Evolutionary conservation across 352 stramenopile genomes (phyloP).

Genomic region (Poterioochromonas sp.): DNA sequence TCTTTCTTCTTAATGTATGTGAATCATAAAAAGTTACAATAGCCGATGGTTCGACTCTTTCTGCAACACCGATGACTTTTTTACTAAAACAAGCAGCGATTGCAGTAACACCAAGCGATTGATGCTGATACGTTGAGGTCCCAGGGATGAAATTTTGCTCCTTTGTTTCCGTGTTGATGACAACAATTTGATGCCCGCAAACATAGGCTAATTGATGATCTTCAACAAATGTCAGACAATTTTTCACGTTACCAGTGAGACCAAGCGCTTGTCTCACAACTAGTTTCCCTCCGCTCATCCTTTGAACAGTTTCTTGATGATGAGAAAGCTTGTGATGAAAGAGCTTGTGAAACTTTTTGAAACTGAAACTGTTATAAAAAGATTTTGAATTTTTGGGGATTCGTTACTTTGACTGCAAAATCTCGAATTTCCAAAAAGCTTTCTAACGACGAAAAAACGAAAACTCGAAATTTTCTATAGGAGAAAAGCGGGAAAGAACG

Average conservation of each 20-base stretch:
- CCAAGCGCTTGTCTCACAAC: constrained; percentile 67
- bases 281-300: too few species aligned
- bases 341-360: too few species aligned
- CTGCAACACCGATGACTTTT: constrained; percentile 72
- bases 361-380: too few species aligned
- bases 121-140: constrained; percentile 41
- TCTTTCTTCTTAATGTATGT: constrained; percentile 64
- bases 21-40: constrained; percentile 80
- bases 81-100: constrained; percentile 57
- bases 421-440: too few species aligned
- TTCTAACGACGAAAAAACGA: too few species aligned
- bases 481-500: too few species aligned
- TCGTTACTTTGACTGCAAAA: too few species aligned
- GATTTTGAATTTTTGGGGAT: too few species aligned
- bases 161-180: constrained; percentile 77
- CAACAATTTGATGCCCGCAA: constrained; percentile 69
- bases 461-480: too few species aligned
- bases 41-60: constrained; percentile 59
- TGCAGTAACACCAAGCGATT: constrained; percentile 46
- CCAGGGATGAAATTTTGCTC: constrained; percentile 69
- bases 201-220: constrained; percentile 54
- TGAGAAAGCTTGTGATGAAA: too few species aligned
- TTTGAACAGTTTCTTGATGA: too few species aligned
- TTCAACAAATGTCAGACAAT: constrained; percentile 67
- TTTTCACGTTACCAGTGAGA: constrained; percentile 67